A percentile compares a stretch with the other conserved stretches of the same genome.
phyloP scores from a whole-genome alignment of 1,284 basidiomycete genomes.

The Paramarasmius palmivorus region DNA sequence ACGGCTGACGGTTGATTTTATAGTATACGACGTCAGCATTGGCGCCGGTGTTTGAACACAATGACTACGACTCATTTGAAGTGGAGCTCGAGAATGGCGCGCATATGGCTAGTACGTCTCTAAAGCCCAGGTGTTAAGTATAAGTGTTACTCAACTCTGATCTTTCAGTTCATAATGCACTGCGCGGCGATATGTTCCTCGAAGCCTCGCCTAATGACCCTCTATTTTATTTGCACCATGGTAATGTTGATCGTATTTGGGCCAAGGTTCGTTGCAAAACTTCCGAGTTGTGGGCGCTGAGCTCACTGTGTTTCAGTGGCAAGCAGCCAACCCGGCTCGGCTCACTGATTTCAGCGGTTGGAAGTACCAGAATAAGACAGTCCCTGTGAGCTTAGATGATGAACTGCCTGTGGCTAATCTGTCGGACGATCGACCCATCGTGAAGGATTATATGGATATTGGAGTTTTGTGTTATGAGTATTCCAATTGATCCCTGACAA shows the following conservation, averaged over 20 bases:
- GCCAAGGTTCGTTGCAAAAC: neutral
- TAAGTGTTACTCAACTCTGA: neutral
- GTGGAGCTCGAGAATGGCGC: neutral
- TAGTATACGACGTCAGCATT: too few species aligned
- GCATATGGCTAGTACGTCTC: neutral
- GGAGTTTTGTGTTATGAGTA: slow-evolving; percentile 1
- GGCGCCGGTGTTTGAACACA: neutral
- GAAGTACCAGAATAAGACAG: neutral
- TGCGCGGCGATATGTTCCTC: neutral
- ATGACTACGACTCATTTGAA: neutral
- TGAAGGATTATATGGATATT: slow-evolving; percentile 2
- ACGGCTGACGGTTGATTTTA: neutral
- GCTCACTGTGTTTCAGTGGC: neutral
- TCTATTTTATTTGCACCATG: neutral
- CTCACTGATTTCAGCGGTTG: neutral
- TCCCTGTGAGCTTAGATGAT: neutral
- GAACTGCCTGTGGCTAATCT: neutral
- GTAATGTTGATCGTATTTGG: slow-evolving; percentile 4
- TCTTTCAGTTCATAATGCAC: neutral
- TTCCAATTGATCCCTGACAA: too few species aligned
- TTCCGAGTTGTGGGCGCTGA: neutral
- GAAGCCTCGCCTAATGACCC: neutral
- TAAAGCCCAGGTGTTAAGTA: neutral
- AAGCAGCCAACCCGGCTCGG: neutral
- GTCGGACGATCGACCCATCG: neutral